These are phyloP conservation scores for Pseudonectria foliicola DNA, from an alignment of 2,329 filamentous ascomycete species.

Conservation along the genomic window DNA sequence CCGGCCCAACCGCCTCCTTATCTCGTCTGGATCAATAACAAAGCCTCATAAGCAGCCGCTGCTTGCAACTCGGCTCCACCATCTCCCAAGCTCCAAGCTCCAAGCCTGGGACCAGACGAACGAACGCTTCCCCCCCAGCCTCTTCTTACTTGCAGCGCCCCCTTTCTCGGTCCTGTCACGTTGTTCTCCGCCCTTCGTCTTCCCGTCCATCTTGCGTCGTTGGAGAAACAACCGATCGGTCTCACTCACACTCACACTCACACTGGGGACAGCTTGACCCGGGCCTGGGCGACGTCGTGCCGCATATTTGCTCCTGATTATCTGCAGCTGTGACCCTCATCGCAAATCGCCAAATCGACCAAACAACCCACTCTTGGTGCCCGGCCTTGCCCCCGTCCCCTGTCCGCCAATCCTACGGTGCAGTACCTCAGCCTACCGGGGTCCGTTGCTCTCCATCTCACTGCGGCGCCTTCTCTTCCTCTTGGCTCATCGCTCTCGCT, in stretches of 20 bases:
- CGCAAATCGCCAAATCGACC: too few species aligned
- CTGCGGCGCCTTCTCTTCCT: slow-evolving; percentile 1
- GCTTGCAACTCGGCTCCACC: too few species aligned
- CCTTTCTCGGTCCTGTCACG: too few species aligned
- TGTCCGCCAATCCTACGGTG: neutral
- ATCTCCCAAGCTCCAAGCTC: too few species aligned
- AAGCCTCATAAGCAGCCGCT: slow-evolving; percentile 3
- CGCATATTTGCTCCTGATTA: too few species aligned
- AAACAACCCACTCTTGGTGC: slow-evolving; percentile 8
- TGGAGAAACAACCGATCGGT: too few species aligned
- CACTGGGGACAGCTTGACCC: too few species aligned
- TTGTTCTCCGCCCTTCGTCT: slow-evolving; percentile 2
- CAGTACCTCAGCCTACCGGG: too few species aligned
- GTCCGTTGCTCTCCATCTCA: neutral
- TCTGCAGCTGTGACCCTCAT: too few species aligned
- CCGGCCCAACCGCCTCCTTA: neutral
- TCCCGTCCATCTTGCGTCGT: neutral
- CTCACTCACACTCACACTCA: too few species aligned
- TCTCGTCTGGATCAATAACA: slow-evolving; percentile 2
- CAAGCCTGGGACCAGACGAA: too few species aligned
- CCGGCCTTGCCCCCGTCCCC: slow-evolving; percentile 3
- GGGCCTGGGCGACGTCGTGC: too few species aligned
- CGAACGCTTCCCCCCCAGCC: slow-evolving; percentile 1
- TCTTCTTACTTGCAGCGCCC: neutral
- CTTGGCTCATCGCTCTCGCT: neutral